These are phyloP conservation scores for Geotrichum ghanense DNA, from an alignment of 805 yeast species.

Conservation along the genomic window DNA sequence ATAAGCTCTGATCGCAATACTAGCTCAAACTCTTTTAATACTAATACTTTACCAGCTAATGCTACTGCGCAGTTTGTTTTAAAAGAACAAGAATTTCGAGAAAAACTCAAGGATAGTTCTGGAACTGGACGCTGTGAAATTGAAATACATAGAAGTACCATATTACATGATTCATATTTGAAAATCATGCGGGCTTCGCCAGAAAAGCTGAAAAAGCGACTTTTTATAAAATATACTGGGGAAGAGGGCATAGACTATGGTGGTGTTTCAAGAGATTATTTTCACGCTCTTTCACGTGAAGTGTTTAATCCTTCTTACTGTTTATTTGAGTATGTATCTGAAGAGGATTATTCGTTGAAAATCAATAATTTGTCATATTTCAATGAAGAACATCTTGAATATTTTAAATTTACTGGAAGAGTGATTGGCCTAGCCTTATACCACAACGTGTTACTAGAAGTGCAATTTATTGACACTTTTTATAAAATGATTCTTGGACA, in stretches of 20 bases:
- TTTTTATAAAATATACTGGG: constrained; percentile 97
- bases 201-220: constrained; percentile 91
- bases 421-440: constrained; percentile 96
- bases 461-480: constrained; percentile 95
- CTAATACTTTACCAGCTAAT: too few relatives aligned
- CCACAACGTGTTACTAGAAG: constrained; percentile 96
- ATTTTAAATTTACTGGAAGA: constrained; percentile 96
- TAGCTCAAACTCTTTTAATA: too few relatives aligned
- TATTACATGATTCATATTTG: constrained; percentile 95
- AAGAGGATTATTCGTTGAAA: constrained; percentile 94
- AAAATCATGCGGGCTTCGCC: constrained; percentile 99
- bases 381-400: constrained; percentile 95
- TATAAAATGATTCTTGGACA: constrained; percentile 96
- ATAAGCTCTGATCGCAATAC: too few relatives aligned
- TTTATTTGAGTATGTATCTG: constrained; percentile 92
- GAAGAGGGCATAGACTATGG: constrained; percentile 99
- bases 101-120: too few relatives aligned
- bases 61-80: too few relatives aligned
- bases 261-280: constrained; percentile 97
- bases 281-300: constrained; percentile 91
- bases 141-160: constrained; percentile 91
- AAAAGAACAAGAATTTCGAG: too few relatives aligned
- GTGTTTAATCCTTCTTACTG: constrained; percentile 99
- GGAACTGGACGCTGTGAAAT: constrained; percentile 99
- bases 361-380: constrained; percentile 95